phyloP scores from a whole-genome alignment of 441 rosid genomes.

The Bocquillonia castaneifolia region DNA sequence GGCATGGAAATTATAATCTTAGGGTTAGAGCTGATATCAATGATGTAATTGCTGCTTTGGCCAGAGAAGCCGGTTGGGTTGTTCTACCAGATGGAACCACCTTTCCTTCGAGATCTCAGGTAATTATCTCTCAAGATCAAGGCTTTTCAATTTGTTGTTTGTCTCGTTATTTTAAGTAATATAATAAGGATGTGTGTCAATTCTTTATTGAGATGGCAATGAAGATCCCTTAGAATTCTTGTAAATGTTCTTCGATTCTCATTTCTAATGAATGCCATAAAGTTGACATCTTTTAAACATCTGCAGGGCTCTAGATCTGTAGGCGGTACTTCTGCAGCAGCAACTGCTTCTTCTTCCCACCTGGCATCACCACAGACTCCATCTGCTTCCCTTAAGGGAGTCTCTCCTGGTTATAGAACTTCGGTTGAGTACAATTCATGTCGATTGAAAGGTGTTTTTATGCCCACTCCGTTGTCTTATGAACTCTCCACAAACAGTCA shows the following conservation, averaged over 20 bases:
- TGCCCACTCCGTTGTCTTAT: constrained; percentile 57
- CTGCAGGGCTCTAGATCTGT: constrained; percentile 68
- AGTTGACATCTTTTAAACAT: constrained; percentile 23
- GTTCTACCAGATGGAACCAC: constrained; percentile 99
- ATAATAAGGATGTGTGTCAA: background rate
- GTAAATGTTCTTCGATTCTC: constrained; percentile 14
- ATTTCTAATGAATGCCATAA: constrained; percentile 5
- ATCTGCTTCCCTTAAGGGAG: constrained; percentile 55
- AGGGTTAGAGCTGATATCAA: constrained; percentile 99
- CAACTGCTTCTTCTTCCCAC: constrained; percentile 57
- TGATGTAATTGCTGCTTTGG: constrained; percentile 97
- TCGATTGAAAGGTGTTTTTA: constrained; percentile 72
- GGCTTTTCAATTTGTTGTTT: constrained; percentile 11
- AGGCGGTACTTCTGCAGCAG: constrained; percentile 50
- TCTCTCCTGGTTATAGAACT: constrained; percentile 50
- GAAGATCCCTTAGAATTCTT: constrained; percentile 6
- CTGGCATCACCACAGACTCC: constrained; percentile 55
- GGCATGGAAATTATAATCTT: constrained; percentile 97
- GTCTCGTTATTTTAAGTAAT: background rate
- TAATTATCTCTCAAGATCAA: constrained; percentile 28
- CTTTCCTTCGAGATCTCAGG: constrained; percentile 94
- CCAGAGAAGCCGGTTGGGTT: constrained; percentile 99
- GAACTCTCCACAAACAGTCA: constrained; percentile 45
- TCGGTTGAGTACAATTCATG: constrained; percentile 65
- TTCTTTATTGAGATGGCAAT: background rate